A percentile compares a stretch with the other conserved stretches of the same genome.
phyloP scores from a whole-genome alignment of 1,284 basidiomycete genomes.

The Ceratobasidium sp. region DNA sequence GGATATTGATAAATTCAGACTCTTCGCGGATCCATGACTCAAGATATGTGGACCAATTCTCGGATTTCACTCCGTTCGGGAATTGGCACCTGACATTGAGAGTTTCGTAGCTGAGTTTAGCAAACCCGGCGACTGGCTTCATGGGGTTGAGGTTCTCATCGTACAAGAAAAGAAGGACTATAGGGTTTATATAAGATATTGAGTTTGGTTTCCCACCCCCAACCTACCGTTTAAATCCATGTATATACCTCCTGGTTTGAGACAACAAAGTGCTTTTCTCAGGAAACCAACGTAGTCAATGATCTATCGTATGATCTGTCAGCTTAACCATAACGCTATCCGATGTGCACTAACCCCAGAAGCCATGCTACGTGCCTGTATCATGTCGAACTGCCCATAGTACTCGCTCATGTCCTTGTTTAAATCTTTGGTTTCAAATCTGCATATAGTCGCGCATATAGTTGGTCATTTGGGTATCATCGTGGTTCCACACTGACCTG shows the following conservation, averaged over 20 bases:
- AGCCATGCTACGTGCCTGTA: slow-evolving; percentile 22
- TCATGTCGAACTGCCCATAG: slow-evolving; percentile 34
- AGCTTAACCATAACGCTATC: not conserved
- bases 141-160: not conserved
- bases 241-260: slow-evolving; percentile 30
- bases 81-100: not conserved
- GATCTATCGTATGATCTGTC: not conserved
- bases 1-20: not conserved
- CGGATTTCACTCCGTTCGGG: not conserved
- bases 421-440: slow-evolving; percentile 34
- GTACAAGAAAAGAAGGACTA: not conserved
- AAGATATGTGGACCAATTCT: not conserved
- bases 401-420: slow-evolving; percentile 29
- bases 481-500: not conserved
- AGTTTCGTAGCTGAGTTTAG: not conserved
- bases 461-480: not conserved
- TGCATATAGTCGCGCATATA: not conserved
- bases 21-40: not conserved
- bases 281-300: not conserved
- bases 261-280: not conserved
- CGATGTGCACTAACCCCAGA: not conserved
- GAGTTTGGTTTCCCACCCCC: too few species aligned
- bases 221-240: not conserved
- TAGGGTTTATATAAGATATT: not conserved
- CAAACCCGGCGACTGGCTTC: not conserved